Conservation (phyloP, 306 rosid species). For the Pueraria montana region DNA sequence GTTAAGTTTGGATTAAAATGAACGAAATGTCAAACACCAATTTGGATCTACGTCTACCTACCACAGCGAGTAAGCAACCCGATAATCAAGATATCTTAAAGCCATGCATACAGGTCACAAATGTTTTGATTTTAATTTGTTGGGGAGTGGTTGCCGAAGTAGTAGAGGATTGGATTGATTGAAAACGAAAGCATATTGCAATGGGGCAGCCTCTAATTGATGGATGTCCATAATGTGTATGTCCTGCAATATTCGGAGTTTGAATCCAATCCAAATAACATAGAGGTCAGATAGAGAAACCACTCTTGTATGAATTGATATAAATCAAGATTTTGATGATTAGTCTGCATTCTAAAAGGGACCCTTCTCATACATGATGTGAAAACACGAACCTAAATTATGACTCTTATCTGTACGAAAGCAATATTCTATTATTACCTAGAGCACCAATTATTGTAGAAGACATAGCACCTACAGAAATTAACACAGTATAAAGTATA, state of each 20-base stretch:
- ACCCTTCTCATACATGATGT: slow-evolving; percentile 48
- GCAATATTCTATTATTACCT: slow-evolving; percentile 39
- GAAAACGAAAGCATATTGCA: slow-evolving; percentile 27
- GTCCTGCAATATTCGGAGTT: slow-evolving; percentile 49
- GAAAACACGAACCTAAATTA: slow-evolving; percentile 50
- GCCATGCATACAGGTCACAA: slow-evolving; percentile 39
- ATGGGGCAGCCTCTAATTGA: slow-evolving; percentile 44
- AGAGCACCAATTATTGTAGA: slow-evolving; percentile 52
- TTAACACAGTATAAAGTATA: neutral
- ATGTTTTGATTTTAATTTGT: slow-evolving; percentile 42
- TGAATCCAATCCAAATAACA: slow-evolving; percentile 33
- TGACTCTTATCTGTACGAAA: slow-evolving; percentile 42
- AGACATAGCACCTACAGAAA: slow-evolving; percentile 36
- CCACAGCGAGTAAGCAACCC: neutral
- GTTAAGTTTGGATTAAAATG: slow-evolving; percentile 1
- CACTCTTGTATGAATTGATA: slow-evolving; percentile 28
- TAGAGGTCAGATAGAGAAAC: slow-evolving; percentile 39
- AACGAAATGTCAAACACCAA: neutral
- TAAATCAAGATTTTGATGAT: slow-evolving; percentile 40
- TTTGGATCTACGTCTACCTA: neutral
- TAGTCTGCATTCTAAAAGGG: slow-evolving; percentile 52
- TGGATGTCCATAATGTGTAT: slow-evolving; percentile 24
- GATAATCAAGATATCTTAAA: neutral
- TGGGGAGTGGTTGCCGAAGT: slow-evolving; percentile 32
- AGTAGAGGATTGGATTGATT: slow-evolving; percentile 24